Percentiles rank a stretch among this genome's conserved stretches.
Evolutionary conservation across 176 grass and related monocot genomes (phyloP).

Genomic region (Tillandsia fasciculata): DNA sequence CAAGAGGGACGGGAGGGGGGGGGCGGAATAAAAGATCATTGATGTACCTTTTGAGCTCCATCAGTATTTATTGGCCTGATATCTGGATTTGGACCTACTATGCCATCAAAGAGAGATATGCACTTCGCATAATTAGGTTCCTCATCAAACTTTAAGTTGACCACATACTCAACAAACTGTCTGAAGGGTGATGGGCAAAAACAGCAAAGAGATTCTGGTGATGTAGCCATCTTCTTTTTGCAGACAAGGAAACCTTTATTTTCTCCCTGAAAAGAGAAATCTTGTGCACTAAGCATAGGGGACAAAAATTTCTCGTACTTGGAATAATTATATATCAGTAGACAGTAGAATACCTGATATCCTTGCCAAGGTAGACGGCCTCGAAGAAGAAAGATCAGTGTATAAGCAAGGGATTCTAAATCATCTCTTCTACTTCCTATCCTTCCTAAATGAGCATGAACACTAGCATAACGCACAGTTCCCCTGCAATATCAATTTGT

Average conservation of each 20-base stretch:
- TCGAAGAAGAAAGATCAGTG: conserved; percentile 87
- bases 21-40: neutral
- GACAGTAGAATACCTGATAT: conserved; percentile 56
- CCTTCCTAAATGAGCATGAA: conserved; percentile 95
- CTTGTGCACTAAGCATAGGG: neutral
- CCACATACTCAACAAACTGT: conserved; percentile 93
- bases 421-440: conserved; percentile 94
- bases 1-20: neutral
- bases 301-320: neutral
- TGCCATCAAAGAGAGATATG: conserved; percentile 80
- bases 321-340: conserved; percentile 9
- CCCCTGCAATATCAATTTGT: conserved; percentile 47
- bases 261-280: conserved; percentile 55
- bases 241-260: conserved; percentile 97
- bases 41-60: conserved; percentile 93
- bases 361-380: conserved; percentile 98
- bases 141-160: conserved; percentile 99
- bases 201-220: conserved; percentile 73
- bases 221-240: conserved; percentile 99
- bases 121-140: conserved; percentile 96
- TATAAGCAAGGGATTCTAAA: conserved; percentile 98
- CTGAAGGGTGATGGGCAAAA: conserved; percentile 80
- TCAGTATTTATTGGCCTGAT: conserved; percentile 97
- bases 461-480: conserved; percentile 97
- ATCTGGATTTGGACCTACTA: conserved; percentile 92